Evolutionary conservation across 345 rosid species (phyloP), one percentile per base, ranked within the genome.

Genomic region (Moringa oleifera): DNA sequence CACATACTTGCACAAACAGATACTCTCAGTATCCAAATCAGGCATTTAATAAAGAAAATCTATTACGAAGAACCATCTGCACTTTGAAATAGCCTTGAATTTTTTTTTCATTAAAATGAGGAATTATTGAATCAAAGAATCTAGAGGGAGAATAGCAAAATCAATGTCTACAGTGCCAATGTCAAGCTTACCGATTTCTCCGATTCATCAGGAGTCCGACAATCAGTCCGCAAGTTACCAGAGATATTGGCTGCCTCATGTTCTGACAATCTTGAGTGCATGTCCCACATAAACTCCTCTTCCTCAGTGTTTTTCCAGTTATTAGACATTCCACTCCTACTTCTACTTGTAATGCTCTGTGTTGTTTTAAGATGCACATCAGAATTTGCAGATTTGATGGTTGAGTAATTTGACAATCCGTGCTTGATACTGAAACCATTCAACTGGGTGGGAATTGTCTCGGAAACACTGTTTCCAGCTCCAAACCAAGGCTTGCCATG

Each of bases 241-340:
- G 86, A 64, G 63, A 77, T 60, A 67, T 54, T 71, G 62, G 75
- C 63, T 53, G 73, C 72, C 65, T 80, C 85, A n/a, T 80, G 80
- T 69, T 84, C 87, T 16, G 85, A 72, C 61, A 81, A 67, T 68
- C 92, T 80, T 58, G 96, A 79, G 63, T 83, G 92, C 82, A 84
- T 82, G 18, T 94, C 99, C 99, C 99, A 94, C 85, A 85, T 77
- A 72, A 85, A 94, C 76, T 94, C 97, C 71, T 94, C 97, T 75
- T 94, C 97, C 80, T 90, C 97, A 4, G 95, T 88, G 72, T 88
- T 88, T 70, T 88, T 90, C 97, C 96, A 90, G 88, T 83, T 88
- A 68, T 71, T 72, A 59, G 95, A 75, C 64, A 77, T 71, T 23
- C 80, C 77, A 25, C 72, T 72, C 59, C 69, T 66, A 57, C 73